Evolutionary conservation across 2,329 filamentous ascomycete species (phyloP), one percentile per base, ranked within the genome.

Genomic region (Metarhizium guizhouense): DNA sequence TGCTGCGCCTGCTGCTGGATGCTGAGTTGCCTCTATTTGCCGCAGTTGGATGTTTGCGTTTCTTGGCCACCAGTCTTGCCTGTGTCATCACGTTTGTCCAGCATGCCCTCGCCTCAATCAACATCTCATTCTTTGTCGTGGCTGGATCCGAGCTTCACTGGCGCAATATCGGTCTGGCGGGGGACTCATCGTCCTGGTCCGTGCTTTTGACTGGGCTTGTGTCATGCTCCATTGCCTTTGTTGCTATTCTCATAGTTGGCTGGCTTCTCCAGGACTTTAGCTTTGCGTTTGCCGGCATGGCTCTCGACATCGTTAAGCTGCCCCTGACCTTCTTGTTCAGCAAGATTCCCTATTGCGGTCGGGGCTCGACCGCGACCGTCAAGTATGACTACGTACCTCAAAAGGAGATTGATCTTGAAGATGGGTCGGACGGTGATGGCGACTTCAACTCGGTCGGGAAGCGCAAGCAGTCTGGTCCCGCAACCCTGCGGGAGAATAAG

Each of bases 121-220:
- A 56, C 53, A 62, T 70, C 2, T 64, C 68, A 3, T 71, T 71
- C 47, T 71, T 69, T 55, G 53, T 60, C 8, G 63, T 69, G 10
- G 62, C 63, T 6, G 62, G 62, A 16, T 62, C 64, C 1, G 65
- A 67, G 51, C 62, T 67, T 18, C 64, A 65, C 43, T 67, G 65
- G 65, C 61, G 64, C 14, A 66, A 67, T 50, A 60, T 64, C 18
- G 62, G 57, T 3, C 54, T 67, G 45, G 65, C 64, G 0, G 51
- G 58, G 4, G 64, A 66, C 47, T 58, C 64, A 6, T 58, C 60
- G 16, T 64, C 62, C 3, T 63, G 63, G 25, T 58, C 56, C 13
- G 56, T 67, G 48, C 60, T 67, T 6, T 54, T 67, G 6, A 61
- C 65, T 8, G 65, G 65, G 13, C 58, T 67, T 25, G 54, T 63